Percentiles rank a stretch among this genome's conserved stretches.
Conservation (phyloP, 2,329 filamentous ascomycete genomes). For the Aspergillus texensis region DNA sequence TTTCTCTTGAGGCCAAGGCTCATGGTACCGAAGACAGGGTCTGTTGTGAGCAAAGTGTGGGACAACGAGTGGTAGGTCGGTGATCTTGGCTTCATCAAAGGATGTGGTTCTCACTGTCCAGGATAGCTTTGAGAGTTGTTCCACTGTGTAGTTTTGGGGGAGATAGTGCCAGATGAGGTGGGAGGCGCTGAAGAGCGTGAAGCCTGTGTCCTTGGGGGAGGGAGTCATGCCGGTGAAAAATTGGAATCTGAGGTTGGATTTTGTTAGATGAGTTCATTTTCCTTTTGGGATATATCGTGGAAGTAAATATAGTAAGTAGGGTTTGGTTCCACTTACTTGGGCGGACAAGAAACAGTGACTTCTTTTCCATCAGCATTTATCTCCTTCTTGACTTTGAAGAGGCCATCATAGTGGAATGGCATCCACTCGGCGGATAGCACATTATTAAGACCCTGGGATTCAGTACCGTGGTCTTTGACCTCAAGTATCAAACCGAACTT, state of each 20-base stretch:
- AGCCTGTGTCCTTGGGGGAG: constrained; percentile 55
- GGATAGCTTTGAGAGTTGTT: constrained; percentile 44
- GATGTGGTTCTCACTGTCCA: constrained; percentile 55
- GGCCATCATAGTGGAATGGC: constrained; percentile 6
- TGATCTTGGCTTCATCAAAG: constrained; percentile 50
- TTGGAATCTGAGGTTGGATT: not conserved
- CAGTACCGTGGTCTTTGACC: constrained; percentile 6
- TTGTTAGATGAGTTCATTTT: not conserved
- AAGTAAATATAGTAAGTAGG: not conserved
- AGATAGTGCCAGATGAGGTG: constrained; percentile 54
- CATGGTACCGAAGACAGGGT: constrained; percentile 58
- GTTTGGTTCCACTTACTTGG: not conserved
- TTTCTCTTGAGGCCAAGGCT: constrained; percentile 57
- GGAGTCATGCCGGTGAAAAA: constrained; percentile 30
- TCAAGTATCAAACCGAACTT: constrained; percentile 7
- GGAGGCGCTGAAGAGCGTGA: constrained; percentile 58
- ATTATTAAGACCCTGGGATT: constrained; percentile 2
- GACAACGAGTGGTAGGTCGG: constrained; percentile 48
- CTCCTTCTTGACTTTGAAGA: constrained; percentile 6
- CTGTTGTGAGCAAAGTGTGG: constrained; percentile 50
- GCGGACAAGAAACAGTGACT: not conserved
- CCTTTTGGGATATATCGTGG: not conserved
- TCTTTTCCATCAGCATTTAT: not conserved
- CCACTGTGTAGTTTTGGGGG: constrained; percentile 39
- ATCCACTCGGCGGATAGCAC: constrained; percentile 8